Conservation (phyloP, 2,329 filamentous ascomycete genomes). For the Claviceps citrina region DNA sequence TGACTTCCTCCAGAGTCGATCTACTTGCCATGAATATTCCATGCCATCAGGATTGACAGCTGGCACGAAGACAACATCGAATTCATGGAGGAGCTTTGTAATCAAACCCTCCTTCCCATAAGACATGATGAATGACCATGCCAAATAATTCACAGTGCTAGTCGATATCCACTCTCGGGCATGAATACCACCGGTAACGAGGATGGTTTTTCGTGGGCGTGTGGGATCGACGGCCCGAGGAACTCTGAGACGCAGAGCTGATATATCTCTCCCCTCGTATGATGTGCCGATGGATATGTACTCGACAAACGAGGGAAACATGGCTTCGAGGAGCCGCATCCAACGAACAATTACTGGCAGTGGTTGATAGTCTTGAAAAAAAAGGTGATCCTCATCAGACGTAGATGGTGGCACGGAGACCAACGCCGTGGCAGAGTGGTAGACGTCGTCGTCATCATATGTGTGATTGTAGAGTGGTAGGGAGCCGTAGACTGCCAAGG, state of each 20-base stretch:
- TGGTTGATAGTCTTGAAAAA: constrained; percentile 87
- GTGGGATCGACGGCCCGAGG: constrained; percentile 27
- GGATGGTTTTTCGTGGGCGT: constrained; percentile 53
- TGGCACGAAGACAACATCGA: constrained; percentile 79
- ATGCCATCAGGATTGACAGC: constrained; percentile 89
- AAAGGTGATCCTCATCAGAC: constrained; percentile 50
- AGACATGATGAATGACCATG: constrained; percentile 72
- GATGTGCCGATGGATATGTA: constrained; percentile 67
- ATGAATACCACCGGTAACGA: constrained; percentile 76
- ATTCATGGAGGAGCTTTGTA: constrained; percentile 64
- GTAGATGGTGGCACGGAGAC: constrained; percentile 16
- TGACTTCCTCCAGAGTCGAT: constrained; percentile 92
- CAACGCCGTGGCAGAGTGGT: background rate
- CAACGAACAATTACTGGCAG: constrained; percentile 69
- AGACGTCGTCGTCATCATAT: background rate
- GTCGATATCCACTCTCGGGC: constrained; percentile 94
- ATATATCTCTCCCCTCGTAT: constrained; percentile 76
- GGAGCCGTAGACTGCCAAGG: constrained; percentile 54
- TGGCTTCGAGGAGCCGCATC: constrained; percentile 78
- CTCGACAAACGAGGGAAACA: constrained; percentile 70
- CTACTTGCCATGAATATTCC: constrained; percentile 80
- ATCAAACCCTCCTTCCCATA: constrained; percentile 60
- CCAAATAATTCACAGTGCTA: constrained; percentile 78
- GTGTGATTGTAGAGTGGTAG: constrained; percentile 12
- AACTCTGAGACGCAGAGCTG: constrained; percentile 60